Percentiles rank a stretch among this genome's conserved stretches.
Evolutionary conservation across 2,329 filamentous ascomycete genomes (phyloP).

Genomic region (Tolypocladium ovalisporum): DNA sequence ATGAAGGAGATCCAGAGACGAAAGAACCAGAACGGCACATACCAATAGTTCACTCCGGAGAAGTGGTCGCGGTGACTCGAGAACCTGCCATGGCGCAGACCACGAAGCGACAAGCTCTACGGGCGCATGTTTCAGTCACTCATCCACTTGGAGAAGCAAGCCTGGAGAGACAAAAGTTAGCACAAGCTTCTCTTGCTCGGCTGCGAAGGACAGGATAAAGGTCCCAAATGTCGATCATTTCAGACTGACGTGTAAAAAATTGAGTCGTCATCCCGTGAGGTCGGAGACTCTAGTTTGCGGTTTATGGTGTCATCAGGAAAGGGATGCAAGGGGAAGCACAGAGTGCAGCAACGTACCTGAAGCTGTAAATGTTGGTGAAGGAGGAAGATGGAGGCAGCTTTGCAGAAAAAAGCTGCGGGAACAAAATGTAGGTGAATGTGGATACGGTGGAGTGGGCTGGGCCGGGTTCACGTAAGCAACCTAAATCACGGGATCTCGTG

Average conservation of each 20-base stretch:
- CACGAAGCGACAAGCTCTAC: neutral
- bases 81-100: neutral
- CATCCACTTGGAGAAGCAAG: slow-evolving; percentile 6
- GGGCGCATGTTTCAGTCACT: neutral
- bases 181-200: slow-evolving; percentile 6
- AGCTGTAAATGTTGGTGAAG: slow-evolving; percentile 10
- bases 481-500: slow-evolving; percentile 19
- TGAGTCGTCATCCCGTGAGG: slow-evolving; percentile 69
- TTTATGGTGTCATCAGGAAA: slow-evolving; percentile 73
- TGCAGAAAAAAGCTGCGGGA: slow-evolving; percentile 15
- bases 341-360: slow-evolving; percentile 12
- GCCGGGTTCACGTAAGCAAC: slow-evolving; percentile 10
- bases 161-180: slow-evolving; percentile 11
- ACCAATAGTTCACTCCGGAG: slow-evolving; percentile 11
- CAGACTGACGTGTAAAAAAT: slow-evolving; percentile 93
- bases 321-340: slow-evolving; percentile 5
- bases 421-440: slow-evolving; percentile 13
- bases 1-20: neutral
- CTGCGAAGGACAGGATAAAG: slow-evolving; percentile 3
- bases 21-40: slow-evolving; percentile 9
- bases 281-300: slow-evolving; percentile 99
- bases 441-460: slow-evolving; percentile 7
- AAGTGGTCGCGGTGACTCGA: neutral
- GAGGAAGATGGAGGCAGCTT: slow-evolving; percentile 10
- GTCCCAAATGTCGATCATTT: slow-evolving; percentile 27